phyloP scores from a whole-genome alignment of 1,139 yeast genomes.

The Hyphopichia burtonii region DNA sequence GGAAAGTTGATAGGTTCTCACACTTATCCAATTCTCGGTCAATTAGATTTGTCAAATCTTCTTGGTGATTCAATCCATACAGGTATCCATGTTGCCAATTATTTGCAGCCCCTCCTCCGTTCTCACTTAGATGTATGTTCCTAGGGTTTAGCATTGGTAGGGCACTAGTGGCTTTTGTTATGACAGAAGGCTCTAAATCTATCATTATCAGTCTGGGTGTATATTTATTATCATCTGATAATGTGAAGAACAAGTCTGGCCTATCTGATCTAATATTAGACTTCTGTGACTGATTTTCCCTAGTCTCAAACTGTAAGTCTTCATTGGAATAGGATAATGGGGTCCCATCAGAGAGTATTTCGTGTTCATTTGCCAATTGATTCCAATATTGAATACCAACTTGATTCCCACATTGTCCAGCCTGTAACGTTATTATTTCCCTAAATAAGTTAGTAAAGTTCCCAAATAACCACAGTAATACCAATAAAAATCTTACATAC shows the following conservation, averaged over 20 bases:
- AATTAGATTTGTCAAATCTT: slow-evolving; percentile 73
- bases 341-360: slow-evolving; percentile 74
- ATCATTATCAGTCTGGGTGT: slow-evolving; percentile 85
- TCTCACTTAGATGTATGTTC: slow-evolving; percentile 73
- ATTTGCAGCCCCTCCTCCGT: slow-evolving; percentile 92
- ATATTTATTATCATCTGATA: slow-evolving; percentile 67
- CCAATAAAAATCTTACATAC: neutral
- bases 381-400: slow-evolving; percentile 93
- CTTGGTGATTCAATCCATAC: slow-evolving; percentile 69
- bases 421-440: slow-evolving; percentile 44
- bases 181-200: slow-evolving; percentile 90
- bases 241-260: slow-evolving; percentile 80
- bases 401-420: slow-evolving; percentile 96
- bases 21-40: slow-evolving; percentile 91
- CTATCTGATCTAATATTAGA: slow-evolving; percentile 57
- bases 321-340: slow-evolving; percentile 23
- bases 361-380: slow-evolving; percentile 86
- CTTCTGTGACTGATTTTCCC: neutral
- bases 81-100: slow-evolving; percentile 92
- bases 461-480: neutral
- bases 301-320: slow-evolving; percentile 12
- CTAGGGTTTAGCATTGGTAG: slow-evolving; percentile 81
- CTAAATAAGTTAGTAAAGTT: slow-evolving; percentile 34
- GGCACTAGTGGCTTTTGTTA: slow-evolving; percentile 57
- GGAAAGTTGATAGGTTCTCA: slow-evolving; percentile 88